Percentiles rank a stretch among this genome's conserved stretches.
phyloP scores from a whole-genome alignment of 2,329 filamentous ascomycete genomes.

The Phialocephala sp. region DNA sequence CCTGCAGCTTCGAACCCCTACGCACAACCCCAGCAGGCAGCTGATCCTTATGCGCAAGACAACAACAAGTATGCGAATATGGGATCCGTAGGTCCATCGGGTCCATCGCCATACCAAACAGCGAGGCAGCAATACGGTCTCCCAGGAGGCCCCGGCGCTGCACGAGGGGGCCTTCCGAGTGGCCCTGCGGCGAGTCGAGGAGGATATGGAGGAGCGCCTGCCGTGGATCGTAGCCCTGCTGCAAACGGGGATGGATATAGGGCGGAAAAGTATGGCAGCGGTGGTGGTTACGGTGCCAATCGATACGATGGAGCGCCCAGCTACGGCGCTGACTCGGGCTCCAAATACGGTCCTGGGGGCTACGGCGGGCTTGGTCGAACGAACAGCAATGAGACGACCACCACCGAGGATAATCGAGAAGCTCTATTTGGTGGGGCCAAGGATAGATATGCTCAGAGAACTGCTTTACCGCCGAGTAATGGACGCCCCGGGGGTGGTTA shows the following conservation, averaged over 20 bases:
- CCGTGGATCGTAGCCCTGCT: conserved; percentile 30
- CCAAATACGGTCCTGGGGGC: conserved; percentile 57
- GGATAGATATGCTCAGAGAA: conserved; percentile 41
- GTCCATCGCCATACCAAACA: conserved; percentile 34
- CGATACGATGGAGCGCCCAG: conserved; percentile 53
- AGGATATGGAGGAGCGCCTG: conserved; percentile 40
- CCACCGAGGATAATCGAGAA: conserved; percentile 61
- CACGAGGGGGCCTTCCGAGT: conserved; percentile 42
- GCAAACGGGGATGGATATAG: conserved; percentile 54
- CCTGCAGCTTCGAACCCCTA: conserved; percentile 42
- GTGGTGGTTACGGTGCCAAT: conserved; percentile 58
- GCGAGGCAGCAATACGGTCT: conserved; percentile 38
- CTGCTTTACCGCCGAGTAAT: conserved; percentile 32
- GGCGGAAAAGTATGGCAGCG: conserved; percentile 57
- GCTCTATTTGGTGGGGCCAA: conserved; percentile 60
- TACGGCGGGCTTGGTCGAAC: conserved; percentile 64
- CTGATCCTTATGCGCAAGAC: conserved; percentile 65
- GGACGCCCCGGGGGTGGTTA: conserved; percentile 39
- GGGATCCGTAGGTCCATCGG: conserved; percentile 43
- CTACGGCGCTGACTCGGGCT: conserved; percentile 39
- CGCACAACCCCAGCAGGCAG: conserved; percentile 42
- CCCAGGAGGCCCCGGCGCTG: conserved; percentile 38
- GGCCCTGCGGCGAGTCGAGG: conserved; percentile 42
- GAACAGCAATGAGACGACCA: conserved; percentile 48
- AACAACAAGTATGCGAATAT: conserved; percentile 60